Evolutionary conservation across 2,329 filamentous ascomycete species (phyloP), one percentile per base, ranked within the genome.

Genomic region (Sordariomycetes sp.): DNA sequence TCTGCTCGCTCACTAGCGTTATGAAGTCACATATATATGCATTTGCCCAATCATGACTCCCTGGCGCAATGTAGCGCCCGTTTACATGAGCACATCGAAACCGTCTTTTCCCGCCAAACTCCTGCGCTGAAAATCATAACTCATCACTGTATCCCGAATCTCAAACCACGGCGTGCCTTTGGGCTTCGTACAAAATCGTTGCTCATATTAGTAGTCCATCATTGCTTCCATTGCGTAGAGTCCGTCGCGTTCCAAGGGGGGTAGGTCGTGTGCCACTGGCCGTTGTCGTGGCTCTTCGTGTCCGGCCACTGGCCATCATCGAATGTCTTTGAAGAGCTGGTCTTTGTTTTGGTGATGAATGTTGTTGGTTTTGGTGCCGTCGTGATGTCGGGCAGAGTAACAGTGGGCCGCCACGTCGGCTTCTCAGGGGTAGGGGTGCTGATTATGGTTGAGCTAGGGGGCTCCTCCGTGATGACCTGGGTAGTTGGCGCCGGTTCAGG

Each of bases 211-310:
- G 25, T 28, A 8, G 5, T 3, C 17, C 8, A 28, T 14, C 17
- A 28, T 4, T 8, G 8, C 3, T n/a, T n/a, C 25, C n/a, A 28
- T 39, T 25, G 8, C 6, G 28, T 10, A 15, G 16, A 15, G 16
- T 26, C 39, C 3, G 63, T 65, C 33, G 47, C 54, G 39, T 65
- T 68, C 60, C 60, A 65, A 0, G 59, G 28, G 3, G 62, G 61
- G 35, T 67, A 68, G 1, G 54, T 55, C 4, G 64, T 64, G 37
- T 64, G 62, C 66, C 65, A 68, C 32, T 47, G 47, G 14, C 65
- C 64, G 34, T 68, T 42, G 36, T 68, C 63, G 26, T 58, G 10
- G 53, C 54, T 21, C 44, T 42, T n/a, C 49, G 42, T 20, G 44
- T n/a, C n/a, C n/a, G n/a, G n/a, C n/a, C n/a, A n/a, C n/a, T n/a